These are phyloP conservation scores for Penicillium sp. DNA, from an alignment of 2,329 filamentous ascomycete species.

Conservation along the genomic window DNA sequence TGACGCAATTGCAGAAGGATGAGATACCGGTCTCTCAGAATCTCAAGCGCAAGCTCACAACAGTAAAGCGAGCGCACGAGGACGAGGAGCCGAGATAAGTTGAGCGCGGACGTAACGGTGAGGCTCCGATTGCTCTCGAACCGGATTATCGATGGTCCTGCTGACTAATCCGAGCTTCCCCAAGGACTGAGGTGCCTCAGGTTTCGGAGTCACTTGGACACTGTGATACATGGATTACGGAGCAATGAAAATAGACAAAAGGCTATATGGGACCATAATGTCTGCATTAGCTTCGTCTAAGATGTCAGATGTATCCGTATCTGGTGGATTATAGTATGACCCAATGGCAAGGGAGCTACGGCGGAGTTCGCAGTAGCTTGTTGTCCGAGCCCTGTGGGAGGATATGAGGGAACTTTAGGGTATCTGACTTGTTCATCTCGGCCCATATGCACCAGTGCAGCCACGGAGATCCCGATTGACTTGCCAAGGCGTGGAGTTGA, in stretches of 20 bases:
- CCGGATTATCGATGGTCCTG: slow-evolving; percentile 10
- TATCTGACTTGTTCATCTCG: background rate
- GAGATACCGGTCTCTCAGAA: background rate
- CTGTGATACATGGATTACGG: background rate
- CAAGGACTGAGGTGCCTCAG: background rate
- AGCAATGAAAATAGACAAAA: background rate
- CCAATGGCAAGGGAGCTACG: background rate
- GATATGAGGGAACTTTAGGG: background rate
- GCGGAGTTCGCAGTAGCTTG: background rate
- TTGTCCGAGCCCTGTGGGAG: background rate
- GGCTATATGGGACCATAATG: background rate
- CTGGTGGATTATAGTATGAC: background rate
- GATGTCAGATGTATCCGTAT: background rate
- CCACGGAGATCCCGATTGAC: background rate
- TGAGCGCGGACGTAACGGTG: slow-evolving; percentile 9
- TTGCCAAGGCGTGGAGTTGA: background rate
- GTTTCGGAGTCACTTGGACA: background rate
- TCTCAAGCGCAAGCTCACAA: background rate
- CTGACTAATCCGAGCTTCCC: background rate
- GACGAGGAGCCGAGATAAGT: background rate
- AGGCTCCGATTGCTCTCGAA: slow-evolving; percentile 11
- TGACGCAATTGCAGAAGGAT: background rate
- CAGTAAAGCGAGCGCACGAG: background rate
- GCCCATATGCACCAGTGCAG: background rate
- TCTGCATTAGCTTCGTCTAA: background rate